Base-by-base conservation (phyloP, 306 rosid genomes). In the Malus asiatica region DNA sequence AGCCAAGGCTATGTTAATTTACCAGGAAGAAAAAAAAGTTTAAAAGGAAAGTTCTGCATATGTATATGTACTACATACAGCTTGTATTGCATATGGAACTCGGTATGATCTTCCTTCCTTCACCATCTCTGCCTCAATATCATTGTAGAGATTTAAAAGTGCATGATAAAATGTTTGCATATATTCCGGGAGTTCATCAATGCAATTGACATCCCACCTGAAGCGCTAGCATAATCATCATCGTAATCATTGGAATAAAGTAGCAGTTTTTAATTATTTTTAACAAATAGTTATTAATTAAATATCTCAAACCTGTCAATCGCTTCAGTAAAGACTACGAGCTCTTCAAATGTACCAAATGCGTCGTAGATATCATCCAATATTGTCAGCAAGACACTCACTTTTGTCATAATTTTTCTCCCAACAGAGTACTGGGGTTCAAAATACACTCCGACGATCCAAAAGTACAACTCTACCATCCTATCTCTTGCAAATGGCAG, bases 351-450 rank as follows among this genome's bases (percentile, higher is more conserved):
- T n/a, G 89, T 83, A 5, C 90, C 92, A 68, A 75, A 85, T 3
- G 64, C 83, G 30, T 88, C 96, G 52, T 88, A 90, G 9, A 75
- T 74, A 59, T 86, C 90, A 74, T 88, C 89, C 40, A 90, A n/a
- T 0, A 76, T 42, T 4, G 89, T 64, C 30, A 51, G 12, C 20
- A 78, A 32, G 4, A 70, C 74, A 3, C 62, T 23, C 0, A 64
- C 27, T 63, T 84, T 86, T 10, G 64, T 66, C 45, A 79, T 0
- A 0, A 85, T 69, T 19, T 19, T 73, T 64, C 96, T 81, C 6
- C 38, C 87, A 7, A 63, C 13, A 3, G 66, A 73, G 40, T 83
- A 77, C 11, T 78, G 44, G 15, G 85, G 83, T 70, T 81, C 87
- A 35, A 77, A 77, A 45, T 45, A 81, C 6, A 79, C 76, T 5